These are phyloP conservation scores for Selenicereus undatus DNA, from an alignment of 148 eudicot species.

Conservation along the genomic window DNA sequence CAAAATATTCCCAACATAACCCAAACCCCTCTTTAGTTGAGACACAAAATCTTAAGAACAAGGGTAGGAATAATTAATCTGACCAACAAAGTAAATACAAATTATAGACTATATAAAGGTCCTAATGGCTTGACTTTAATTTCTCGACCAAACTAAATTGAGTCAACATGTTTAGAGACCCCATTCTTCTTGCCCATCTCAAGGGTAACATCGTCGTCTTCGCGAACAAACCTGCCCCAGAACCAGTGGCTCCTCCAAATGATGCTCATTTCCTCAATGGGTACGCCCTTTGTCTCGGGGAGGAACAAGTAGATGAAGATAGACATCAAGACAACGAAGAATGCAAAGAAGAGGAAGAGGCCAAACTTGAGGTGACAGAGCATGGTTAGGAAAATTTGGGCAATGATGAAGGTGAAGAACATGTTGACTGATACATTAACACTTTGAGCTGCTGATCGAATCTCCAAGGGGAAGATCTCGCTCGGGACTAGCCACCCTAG, in stretches of 20 bases:
- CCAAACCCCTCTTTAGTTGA: too few species aligned
- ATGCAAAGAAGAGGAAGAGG: conserved; percentile 50
- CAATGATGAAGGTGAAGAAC: conserved; percentile 45
- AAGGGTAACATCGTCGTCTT: conserved; percentile 22
- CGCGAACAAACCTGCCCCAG: conserved; percentile 40
- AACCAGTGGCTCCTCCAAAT: conserved; percentile 55
- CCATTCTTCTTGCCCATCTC: conserved; percentile 26
- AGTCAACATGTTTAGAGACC: not conserved
- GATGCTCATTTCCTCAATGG: conserved; percentile 49
- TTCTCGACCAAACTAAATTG: not conserved
- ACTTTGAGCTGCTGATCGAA: conserved; percentile 58
- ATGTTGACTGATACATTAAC: conserved; percentile 55
- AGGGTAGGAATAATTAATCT: not conserved
- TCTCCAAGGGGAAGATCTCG: conserved; percentile 61
- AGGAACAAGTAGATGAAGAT: conserved; percentile 47
- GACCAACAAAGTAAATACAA: not conserved
- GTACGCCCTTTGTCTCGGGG: conserved; percentile 59
- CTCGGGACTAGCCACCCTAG: conserved; percentile 60
- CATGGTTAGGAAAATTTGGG: conserved; percentile 48
- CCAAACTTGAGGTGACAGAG: conserved; percentile 59
- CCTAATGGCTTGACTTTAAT: too few species aligned
- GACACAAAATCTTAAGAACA: too few species aligned
- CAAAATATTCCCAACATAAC: too few species aligned
- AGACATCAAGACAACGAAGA: conserved; percentile 45
- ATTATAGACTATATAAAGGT: not conserved